A percentile compares a stretch with the other conserved stretches of the same genome.
Conservation (phyloP, 2,329 filamentous ascomycete species). For the Fusarium nodosum region DNA sequence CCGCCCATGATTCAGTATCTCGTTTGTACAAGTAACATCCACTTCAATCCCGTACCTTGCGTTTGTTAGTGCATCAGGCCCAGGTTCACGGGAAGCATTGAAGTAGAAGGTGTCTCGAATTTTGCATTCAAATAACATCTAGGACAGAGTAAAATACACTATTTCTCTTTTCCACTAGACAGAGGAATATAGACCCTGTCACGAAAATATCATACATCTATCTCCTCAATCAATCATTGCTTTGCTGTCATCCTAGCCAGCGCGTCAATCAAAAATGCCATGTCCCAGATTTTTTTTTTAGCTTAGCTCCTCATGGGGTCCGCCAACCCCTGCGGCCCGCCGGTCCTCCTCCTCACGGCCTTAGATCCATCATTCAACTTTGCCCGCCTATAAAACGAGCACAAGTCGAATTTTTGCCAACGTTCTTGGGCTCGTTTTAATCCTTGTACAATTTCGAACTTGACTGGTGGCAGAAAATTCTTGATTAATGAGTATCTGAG, state of each 20-base stretch:
- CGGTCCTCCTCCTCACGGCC: conserved; percentile 42
- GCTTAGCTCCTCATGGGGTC: conserved; percentile 39
- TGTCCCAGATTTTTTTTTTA: conserved; percentile 44
- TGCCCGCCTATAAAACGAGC: conserved; percentile 53
- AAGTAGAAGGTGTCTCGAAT: conserved; percentile 2
- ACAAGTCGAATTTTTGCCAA: conserved; percentile 53
- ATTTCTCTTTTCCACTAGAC: neutral
- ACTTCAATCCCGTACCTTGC: conserved; percentile 34
- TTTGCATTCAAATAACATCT: conserved; percentile 3
- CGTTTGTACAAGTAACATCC: conserved; percentile 18
- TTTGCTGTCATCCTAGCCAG: conserved; percentile 15
- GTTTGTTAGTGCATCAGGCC: conserved; percentile 27
- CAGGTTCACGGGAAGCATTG: conserved; percentile 13
- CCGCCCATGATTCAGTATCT: conserved; percentile 28
- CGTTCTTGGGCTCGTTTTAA: conserved; percentile 76
- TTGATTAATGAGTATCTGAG: neutral
- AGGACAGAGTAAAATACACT: neutral
- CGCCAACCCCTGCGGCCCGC: conserved; percentile 40
- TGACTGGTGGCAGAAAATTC: conserved; percentile 12
- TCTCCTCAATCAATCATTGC: neutral
- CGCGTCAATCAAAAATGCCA: conserved; percentile 33
- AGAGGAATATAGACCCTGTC: neutral
- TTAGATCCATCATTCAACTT: conserved; percentile 52
- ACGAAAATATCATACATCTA: neutral
- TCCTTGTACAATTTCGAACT: conserved; percentile 61